Conservation (phyloP, 768 basidiomycete species). For the Lactarius hatsudake region DNA sequence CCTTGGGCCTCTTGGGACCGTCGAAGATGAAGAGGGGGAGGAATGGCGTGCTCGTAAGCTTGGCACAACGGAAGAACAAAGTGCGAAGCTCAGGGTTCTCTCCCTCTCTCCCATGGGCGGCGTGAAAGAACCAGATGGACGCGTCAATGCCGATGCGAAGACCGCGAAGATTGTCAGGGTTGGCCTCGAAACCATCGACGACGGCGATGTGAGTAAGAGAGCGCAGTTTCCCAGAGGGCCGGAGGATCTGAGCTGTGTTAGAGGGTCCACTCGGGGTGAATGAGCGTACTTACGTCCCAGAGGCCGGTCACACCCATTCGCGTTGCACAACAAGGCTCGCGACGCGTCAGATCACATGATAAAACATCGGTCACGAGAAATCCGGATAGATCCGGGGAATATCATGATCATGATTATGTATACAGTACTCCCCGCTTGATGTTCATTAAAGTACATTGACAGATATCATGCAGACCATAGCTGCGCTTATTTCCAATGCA, state of each 20-base stretch:
- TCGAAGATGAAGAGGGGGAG: conserved; percentile 92
- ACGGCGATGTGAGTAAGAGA: conserved; percentile 78
- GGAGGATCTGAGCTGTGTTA: conserved; percentile 48
- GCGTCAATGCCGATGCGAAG: conserved; percentile 87
- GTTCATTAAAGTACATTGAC: no score
- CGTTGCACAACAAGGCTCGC: not conserved
- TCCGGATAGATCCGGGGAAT: no score
- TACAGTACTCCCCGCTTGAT: no score
- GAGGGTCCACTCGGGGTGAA: conserved; percentile 28
- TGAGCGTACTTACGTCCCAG: conserved; percentile 27
- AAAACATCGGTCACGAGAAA: not conserved
- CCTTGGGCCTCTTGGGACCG: conserved; percentile 75
- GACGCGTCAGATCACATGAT: not conserved
- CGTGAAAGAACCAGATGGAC: conserved; percentile 79
- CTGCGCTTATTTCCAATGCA: no score
- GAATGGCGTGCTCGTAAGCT: conserved; percentile 73
- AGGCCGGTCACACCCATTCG: conserved; percentile 26
- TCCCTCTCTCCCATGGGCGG: conserved; percentile 69
- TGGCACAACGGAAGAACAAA: conserved; percentile 80
- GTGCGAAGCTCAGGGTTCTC: conserved; percentile 87
- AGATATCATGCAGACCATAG: no score
- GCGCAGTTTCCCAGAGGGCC: conserved; percentile 65
- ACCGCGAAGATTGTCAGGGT: conserved; percentile 62
- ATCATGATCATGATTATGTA: no score
- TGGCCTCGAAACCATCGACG: conserved; percentile 69